Base-by-base conservation (phyloP, 23 red algal genomes). In the Agarophyton chilense region DNA sequence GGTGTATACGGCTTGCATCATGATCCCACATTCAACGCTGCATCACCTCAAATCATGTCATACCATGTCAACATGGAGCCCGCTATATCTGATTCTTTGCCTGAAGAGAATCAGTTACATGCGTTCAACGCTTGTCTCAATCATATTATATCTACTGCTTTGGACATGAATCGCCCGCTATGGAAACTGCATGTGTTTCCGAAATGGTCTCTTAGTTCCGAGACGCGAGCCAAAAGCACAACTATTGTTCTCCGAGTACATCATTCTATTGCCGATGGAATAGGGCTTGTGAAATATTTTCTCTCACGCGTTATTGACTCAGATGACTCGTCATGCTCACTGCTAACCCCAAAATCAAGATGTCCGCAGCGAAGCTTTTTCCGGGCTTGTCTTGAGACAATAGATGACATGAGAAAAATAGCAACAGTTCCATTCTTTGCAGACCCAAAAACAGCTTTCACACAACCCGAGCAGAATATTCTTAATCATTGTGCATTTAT, bases 221-320 rank as follows among this genome's bases (percentile, higher is more conserved):
- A 65, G 18, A 74, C 43, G 43, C 47, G 83, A 34, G 25, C 29
- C 49, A 35, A 57, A 24, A 49, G 61, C 31, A 72, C 63, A 44
- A 87, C 83, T 49, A 32, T 87, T 0, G 65, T 87, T 22, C 65
- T 87, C 22, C 83, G 83, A 52, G 83, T 76, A 16, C 83, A 87
- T n/a, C 83, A 87, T 61, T 72, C 83, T 22, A 63, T 87, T 49
- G 46, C 61, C 14, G 83, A 87, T 54, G 83, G 83, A 54, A 74
- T 87, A 36, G 83, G 83, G 32, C 64, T 87, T n/a, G 65, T 87
- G 16, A 87, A 87, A 47, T 87, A 74, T 42, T 87, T 87, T 58
- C 83, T 87, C 21, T 63, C 83, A 1, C 55, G 54, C 14, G 46
- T 87, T 57, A 50, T 58, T 33, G 83, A 87, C 21, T 45, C 72